Evolutionary conservation across 129 eudicot genomes (phyloP).

Genomic region (Kitagawia praeruptora): DNA sequence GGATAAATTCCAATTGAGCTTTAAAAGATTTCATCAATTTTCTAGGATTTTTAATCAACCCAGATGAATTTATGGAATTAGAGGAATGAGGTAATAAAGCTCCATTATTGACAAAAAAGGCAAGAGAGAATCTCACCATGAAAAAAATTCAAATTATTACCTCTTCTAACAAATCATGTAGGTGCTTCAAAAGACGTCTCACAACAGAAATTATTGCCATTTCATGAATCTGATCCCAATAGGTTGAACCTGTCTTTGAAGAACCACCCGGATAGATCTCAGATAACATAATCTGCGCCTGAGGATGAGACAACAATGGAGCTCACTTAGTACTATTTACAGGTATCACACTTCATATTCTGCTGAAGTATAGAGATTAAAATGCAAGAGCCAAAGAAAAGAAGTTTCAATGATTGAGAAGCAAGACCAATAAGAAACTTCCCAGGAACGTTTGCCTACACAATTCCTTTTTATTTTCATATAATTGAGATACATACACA

Average conservation of each 20-base stretch:
- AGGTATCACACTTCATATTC: background rate
- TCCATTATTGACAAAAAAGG: background rate
- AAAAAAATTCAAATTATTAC: conserved; percentile 26
- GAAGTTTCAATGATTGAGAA: background rate
- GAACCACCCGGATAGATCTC: conserved; percentile 98
- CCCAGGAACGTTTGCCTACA: background rate
- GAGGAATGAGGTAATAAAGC: background rate
- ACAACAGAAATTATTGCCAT: conserved; percentile 76
- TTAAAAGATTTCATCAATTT: background rate
- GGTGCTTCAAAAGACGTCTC: conserved; percentile 78
- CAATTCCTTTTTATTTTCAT: background rate
- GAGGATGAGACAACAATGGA: conserved; percentile 17
- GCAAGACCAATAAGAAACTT: background rate
- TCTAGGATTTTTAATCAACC: background rate
- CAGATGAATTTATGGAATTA: background rate
- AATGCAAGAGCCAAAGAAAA: conserved; percentile 1
- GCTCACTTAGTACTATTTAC: background rate
- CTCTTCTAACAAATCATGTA: conserved; percentile 74
- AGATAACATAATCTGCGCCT: conserved; percentile 96
- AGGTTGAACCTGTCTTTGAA: conserved; percentile 72
- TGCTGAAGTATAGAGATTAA: background rate
- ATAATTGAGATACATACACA: background rate
- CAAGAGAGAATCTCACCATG: background rate
- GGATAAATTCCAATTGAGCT: background rate
- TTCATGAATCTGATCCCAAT: conserved; percentile 95